Evolutionary conservation across 2,329 filamentous ascomycete genomes (phyloP).

Genomic region (Arthroderma uncinatum): DNA sequence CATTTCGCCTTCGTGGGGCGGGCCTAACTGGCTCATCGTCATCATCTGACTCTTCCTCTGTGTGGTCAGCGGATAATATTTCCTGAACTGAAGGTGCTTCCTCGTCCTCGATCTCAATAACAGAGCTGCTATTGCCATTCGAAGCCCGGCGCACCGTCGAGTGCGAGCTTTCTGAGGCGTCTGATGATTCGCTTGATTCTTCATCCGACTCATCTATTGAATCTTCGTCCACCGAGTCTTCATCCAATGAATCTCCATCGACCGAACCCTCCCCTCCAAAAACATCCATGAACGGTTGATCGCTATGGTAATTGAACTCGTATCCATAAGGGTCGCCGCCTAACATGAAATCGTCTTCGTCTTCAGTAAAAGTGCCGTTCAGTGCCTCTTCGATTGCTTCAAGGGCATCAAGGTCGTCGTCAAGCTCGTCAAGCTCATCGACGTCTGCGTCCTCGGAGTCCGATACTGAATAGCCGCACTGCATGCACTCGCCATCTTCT

Average conservation of each 20-base stretch:
- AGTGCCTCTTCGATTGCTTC: background rate
- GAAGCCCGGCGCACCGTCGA: background rate
- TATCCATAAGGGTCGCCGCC: background rate
- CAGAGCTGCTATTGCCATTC: background rate
- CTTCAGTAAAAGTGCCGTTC: background rate
- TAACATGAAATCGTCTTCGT: background rate
- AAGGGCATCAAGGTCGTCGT: background rate
- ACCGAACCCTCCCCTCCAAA: background rate
- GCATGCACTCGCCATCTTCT: slow-evolving; percentile 47
- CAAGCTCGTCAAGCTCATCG: background rate
- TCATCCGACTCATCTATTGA: background rate
- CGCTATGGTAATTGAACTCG: background rate
- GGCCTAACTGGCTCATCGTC: slow-evolving; percentile 12
- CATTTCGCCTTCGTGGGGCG: background rate
- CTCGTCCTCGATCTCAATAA: background rate
- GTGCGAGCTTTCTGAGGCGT: background rate
- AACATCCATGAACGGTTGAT: background rate
- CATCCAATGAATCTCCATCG: background rate
- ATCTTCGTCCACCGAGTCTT: background rate
- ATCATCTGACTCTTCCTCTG: slow-evolving; percentile 9
- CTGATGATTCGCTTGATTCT: background rate
- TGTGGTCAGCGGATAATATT: background rate
- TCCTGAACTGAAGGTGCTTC: background rate
- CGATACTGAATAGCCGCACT: slow-evolving; percentile 45
- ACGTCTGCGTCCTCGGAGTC: background rate